Evolutionary conservation across 345 rosid genomes (phyloP), one percentile per base, ranked within the genome.

Genomic region (Carallia pectinifolia): DNA sequence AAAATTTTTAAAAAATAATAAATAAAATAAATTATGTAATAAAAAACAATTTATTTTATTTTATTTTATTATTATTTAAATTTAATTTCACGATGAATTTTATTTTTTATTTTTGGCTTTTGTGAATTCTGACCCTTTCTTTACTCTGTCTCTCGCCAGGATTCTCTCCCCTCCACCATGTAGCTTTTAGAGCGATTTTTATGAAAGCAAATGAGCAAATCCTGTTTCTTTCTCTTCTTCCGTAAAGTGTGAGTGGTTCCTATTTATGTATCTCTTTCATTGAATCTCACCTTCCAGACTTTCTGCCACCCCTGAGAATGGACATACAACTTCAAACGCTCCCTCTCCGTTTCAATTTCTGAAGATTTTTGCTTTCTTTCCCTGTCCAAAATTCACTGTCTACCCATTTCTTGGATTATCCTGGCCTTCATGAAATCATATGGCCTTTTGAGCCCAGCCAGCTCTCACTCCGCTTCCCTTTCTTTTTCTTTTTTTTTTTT

Each of bases 111-210:
- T 40, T 44, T 44, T 12, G 50, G 15, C 10, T 8, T 44, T 12
- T 44, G 16, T 12, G 50, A 44, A 12, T 2, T 33, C 50, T 12
- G 50, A 16, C 50, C 44, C 61, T 55, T 77, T 64, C 71, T 75
- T 67, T 7, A 6, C 12, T 39, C 10, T 37, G 7, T 8, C 48
- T 44, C 50, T 12, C 16, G 0, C 48, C 12, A 12, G 15, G 0
- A 2, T 10, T 40, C 2, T 9, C 73, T 64, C 65, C 16, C 17
- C 18, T 17, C 53, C 30, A 9, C 48, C 31, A 0, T 16, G 53
- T 8, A 19, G 38, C 54, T 47, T 33, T 9, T 30, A 30, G 56
- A 33, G n/a, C 72, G 68, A 30, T 48, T 33, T 62, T 61, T 55
- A 3, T 19, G 71, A 62, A 54, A 23, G 23, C 23, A 23, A 23